Conservation (phyloP, 257 asterid species). For the Eustoma russellianum region DNA sequence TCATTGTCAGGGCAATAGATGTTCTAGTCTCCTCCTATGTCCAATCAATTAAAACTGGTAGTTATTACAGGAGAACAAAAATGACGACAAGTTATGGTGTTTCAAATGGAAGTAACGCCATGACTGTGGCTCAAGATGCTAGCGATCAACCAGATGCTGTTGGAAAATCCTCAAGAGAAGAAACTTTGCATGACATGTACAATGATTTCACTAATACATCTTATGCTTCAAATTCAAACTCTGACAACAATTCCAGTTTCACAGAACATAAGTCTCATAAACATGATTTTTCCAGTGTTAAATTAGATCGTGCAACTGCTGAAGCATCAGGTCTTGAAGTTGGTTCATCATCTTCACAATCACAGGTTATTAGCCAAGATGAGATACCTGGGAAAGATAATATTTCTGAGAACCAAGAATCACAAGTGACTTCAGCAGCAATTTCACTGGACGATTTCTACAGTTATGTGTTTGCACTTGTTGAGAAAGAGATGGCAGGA, state of each 20-base stretch:
- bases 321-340: constrained; percentile 33
- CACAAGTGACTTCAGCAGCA: constrained; percentile 60
- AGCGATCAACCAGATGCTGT: constrained; percentile 12
- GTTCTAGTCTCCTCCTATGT: constrained; percentile 40
- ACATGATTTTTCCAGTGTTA: constrained; percentile 15
- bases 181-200: constrained; percentile 22
- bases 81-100: constrained; percentile 42
- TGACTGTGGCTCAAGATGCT: constrained; percentile 24
- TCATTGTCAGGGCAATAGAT: constrained; percentile 59
- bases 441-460: constrained; percentile 60
- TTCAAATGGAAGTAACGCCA: constrained; percentile 31
- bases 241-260: constrained; percentile 35
- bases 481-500: constrained; percentile 87
- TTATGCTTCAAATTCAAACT: constrained; percentile 34
- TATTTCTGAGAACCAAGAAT: constrained; percentile 41
- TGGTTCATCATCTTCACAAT: constrained; percentile 29
- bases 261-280: constrained; percentile 12
- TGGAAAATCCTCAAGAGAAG: constrained; percentile 16
- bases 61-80: constrained; percentile 40
- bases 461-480: constrained; percentile 53
- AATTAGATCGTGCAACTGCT: constrained; percentile 25
- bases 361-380: constrained; percentile 32
- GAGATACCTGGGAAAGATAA: constrained; percentile 35
- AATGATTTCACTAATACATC: constrained; percentile 29
- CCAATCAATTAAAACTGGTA: constrained; percentile 63